Base-by-base conservation (phyloP, 768 basidiomycete genomes). In the Tubosaeta sp. region DNA sequence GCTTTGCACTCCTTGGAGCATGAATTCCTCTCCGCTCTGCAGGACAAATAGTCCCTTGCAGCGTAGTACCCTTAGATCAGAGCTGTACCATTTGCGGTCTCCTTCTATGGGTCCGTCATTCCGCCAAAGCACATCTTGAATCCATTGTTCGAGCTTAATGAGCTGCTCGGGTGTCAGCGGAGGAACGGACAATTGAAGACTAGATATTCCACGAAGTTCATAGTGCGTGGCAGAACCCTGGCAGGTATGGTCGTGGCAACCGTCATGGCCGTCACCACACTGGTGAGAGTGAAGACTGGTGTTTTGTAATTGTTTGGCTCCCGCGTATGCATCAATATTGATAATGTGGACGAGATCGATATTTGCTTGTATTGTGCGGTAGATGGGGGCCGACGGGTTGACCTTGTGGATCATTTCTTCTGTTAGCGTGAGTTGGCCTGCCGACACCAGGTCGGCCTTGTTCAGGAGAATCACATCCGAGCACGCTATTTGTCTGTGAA, bases 381-480 rank as follows among this genome's bases (percentile, higher is more conserved):
- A 74, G 50, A 95, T 73, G 1, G 89, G 79, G 1, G 86, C 84
- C 2, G 80, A 82, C 5, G 94, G 88, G 67, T 98, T 98, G 59
- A 95, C 73, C 19, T 72, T 66, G n/a, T 74, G 78, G 34, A 99
- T 82, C 19, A 79, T 68, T n/a, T 58, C 62, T 63, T 90, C 84
- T 12, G 82, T 80, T 4, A 70, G 62, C 1, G 54, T 46, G 2
- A 89, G 60, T 19, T 72, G 70, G 6, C 71, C 66, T 1, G 76
- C 53, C 1, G 76, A 61, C 16, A 82, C 84, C 9, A 97, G 73
- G 61, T 97, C 95, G 24, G 76, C 73, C 74, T 99, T 99, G 76
- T 99, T 99, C 25, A 99, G 71, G 24, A 99, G 69, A 32, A 98
- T 78, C 22, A 95, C 86, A 62, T 99, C 96, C 22, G 95, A 85